Evolutionary conservation across 2,329 filamentous ascomycete species (phyloP).

Genomic region (Tolypocladium tundrense): DNA sequence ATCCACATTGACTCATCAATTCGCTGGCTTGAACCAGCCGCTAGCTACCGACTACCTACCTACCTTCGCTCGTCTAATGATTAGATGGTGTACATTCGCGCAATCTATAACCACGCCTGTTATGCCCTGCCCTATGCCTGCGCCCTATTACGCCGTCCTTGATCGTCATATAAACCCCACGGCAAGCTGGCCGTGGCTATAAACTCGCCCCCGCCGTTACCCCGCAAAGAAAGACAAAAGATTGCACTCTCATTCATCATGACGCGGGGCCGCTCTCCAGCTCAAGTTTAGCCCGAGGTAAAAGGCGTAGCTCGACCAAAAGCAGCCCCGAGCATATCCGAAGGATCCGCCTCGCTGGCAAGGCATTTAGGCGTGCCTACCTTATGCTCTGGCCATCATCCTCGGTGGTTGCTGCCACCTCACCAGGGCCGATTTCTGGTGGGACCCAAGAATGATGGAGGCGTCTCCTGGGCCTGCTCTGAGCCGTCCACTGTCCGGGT

Average conservation of each 20-base stretch:
- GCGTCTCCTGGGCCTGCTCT: neutral
- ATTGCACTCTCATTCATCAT: neutral
- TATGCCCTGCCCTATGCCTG: neutral
- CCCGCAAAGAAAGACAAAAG: neutral
- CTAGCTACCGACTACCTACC: neutral
- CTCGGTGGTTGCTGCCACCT: neutral
- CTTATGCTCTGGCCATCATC: neutral
- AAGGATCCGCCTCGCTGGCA: neutral
- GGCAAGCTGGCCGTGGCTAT: neutral
- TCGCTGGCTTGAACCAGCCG: slow-evolving; percentile 2
- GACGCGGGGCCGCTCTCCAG: neutral
- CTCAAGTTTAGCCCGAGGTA: neutral
- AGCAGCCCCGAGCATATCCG: neutral
- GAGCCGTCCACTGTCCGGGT: neutral
- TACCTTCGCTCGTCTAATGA: slow-evolving; percentile 1
- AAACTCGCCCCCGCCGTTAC: neutral
- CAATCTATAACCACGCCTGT: slow-evolving; percentile 6
- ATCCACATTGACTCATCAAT: neutral
- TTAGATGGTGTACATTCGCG: slow-evolving; percentile 3
- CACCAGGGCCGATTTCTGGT: neutral
- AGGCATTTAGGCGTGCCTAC: neutral
- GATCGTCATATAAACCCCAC: neutral
- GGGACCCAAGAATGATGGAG: neutral
- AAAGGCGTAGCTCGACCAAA: neutral
- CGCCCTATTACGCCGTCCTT: slow-evolving; percentile 1